These are phyloP conservation scores for Elaeis oleifera DNA, from an alignment of 202 grass and related monocot species.

Conservation along the genomic window DNA sequence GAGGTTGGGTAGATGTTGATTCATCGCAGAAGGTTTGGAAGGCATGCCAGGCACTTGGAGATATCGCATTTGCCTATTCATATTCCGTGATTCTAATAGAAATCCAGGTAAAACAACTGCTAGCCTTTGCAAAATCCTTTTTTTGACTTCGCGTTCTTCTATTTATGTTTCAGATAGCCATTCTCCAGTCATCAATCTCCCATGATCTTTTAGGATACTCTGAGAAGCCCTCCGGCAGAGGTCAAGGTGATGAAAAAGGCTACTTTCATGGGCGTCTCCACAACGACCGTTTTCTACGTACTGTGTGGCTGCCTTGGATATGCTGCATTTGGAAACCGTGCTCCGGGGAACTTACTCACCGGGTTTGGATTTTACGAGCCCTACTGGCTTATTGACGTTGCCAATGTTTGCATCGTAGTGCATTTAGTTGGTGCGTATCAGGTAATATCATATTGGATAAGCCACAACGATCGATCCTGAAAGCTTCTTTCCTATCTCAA, in stretches of 20 bases:
- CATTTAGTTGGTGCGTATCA: conserved; percentile 87
- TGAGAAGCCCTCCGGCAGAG: conserved; percentile 67
- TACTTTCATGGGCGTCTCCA: conserved; percentile 48
- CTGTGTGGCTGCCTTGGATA: conserved; percentile 81
- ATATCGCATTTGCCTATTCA: conserved; percentile 82
- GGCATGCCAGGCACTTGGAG: conserved; percentile 59
- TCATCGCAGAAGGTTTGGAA: conserved; percentile 72
- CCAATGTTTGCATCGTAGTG: conserved; percentile 70
- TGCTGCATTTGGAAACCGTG: conserved; percentile 60
- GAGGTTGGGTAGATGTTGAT: conserved; percentile 56
- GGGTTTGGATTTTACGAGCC: conserved; percentile 90
- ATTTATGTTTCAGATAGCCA: not conserved
- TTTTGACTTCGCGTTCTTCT: not conserved
- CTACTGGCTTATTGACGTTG: conserved; percentile 80
- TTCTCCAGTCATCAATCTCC: too few relatives aligned
- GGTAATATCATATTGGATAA: conserved; percentile 19
- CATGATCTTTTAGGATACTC: conserved; percentile 48
- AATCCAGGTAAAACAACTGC: conserved; percentile 48
- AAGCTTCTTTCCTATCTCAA: too few relatives aligned
- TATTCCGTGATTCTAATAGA: conserved; percentile 93
- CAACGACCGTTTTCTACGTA: conserved; percentile 76
- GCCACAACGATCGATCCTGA: not conserved
- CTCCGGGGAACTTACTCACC: conserved; percentile 74
- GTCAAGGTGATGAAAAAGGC: conserved; percentile 89
- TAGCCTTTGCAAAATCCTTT: not conserved